Base-by-base conservation (phyloP, 2,329 filamentous ascomycete genomes). In the Lachnellula occidentalis region DNA sequence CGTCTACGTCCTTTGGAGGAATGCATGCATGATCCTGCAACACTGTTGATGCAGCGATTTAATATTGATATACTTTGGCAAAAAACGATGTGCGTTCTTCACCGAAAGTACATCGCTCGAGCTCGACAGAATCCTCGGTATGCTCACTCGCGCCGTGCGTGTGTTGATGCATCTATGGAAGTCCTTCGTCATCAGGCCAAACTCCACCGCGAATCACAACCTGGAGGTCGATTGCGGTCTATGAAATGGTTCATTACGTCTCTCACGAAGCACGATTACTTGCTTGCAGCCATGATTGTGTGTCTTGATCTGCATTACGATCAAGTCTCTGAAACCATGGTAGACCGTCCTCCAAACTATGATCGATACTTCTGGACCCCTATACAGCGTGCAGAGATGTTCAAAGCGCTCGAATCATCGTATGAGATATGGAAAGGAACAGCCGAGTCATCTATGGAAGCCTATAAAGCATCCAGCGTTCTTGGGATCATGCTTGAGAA, bases 401-500 rank as follows among this genome's bases (percentile, higher is more conserved):
- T 94, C 31, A 72, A 76, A 21, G 81, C 85, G 1, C 79, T 97
- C 2, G 86, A 92, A 66, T 79, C 79, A 17, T 88, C 88, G 8
- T 80, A 82, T 45, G 76, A 80, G 17, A 94, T 97, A 53, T 97
- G 92, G 91, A 85, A 87, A 48, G 83, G 82, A 9, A 76, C 91
- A 11, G 81, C 85, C 3, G 86, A 94, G 52, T 78, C 84, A 22
- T 94, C 88, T 1, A 87, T 96, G 73, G 92, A 97, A 62, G 90
- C 92, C 0, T 92, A 86, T 74, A 97, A 97, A 73, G 92, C 90
- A 1, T 83, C 83, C 41, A 83, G 83, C 42, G 80, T 92, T 22
- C 76, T 97, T n/a, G 85, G 84, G 21, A 84, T 96, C 50, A 91
- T 97, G 81, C 73, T 97, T 45, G 79, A 84, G 34, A 94, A 94